Evolutionary conservation across 495 filamentous ascomycete species (phyloP).

Genomic region (Darksidea phi): DNA sequence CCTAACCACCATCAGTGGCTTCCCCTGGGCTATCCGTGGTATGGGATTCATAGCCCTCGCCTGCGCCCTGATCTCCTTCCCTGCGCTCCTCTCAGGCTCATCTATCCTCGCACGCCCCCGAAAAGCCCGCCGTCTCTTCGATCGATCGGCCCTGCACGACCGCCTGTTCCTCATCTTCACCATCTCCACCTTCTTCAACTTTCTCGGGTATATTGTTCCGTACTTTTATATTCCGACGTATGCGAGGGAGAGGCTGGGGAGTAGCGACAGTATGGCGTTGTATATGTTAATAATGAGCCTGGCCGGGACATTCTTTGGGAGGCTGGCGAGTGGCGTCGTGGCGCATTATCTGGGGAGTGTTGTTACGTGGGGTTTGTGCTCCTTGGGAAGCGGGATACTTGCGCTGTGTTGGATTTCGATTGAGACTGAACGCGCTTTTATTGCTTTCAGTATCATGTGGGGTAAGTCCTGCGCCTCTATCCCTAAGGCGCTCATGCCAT

Average conservation of each 20-base stretch:
- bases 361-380: slow-evolving; percentile 25
- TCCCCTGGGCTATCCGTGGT: slow-evolving; percentile 36
- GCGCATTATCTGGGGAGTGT: slow-evolving; percentile 32
- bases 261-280: slow-evolving; percentile 19
- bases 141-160: slow-evolving; percentile 26
- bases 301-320: slow-evolving; percentile 28
- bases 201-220: slow-evolving; percentile 32
- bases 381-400: slow-evolving; percentile 21
- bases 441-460: slow-evolving; percentile 33
- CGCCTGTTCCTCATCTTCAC: slow-evolving; percentile 31
- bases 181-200: slow-evolving; percentile 30
- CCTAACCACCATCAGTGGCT: slow-evolving; percentile 23
- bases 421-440: slow-evolving; percentile 17
- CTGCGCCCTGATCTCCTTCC: slow-evolving; percentile 22
- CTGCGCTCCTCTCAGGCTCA: slow-evolving; percentile 24
- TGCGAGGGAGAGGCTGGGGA: slow-evolving; percentile 25
- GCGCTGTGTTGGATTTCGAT: slow-evolving; percentile 27
- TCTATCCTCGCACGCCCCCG: slow-evolving; percentile 20
- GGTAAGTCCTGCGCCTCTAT: slow-evolving; percentile 10
- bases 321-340: slow-evolving; percentile 17
- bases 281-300: slow-evolving; percentile 27
- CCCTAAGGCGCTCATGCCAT: not conserved
- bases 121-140: slow-evolving; percentile 28
- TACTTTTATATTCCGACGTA: slow-evolving; percentile 36
- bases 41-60: slow-evolving; percentile 34